Conservation (phyloP, 768 basidiomycete genomes). For the Tulasnella sp. region DNA sequence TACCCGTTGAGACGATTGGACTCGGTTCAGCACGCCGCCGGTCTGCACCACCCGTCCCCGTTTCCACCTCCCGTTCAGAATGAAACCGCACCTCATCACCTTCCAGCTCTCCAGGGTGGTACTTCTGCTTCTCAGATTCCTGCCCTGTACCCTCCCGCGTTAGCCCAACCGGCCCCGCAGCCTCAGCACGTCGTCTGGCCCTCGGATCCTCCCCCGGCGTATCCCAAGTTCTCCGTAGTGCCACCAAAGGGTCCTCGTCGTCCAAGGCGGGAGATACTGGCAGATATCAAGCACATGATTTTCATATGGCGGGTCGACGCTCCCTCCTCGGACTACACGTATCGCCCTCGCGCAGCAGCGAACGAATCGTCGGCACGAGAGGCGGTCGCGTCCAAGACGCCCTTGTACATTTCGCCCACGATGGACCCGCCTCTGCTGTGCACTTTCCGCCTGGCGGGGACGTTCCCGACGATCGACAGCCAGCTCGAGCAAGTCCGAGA, state of each 20-base stretch:
- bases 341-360: background rate
- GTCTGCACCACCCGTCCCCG: background rate
- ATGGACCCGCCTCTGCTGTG: conserved; percentile 4
- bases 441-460: background rate
- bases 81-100: background rate
- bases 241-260: background rate
- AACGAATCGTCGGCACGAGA: too few species aligned
- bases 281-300: conserved; percentile 14
- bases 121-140: background rate
- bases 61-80: background rate
- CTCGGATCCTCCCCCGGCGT: background rate
- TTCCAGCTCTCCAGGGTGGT: too few species aligned
- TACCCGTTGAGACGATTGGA: background rate
- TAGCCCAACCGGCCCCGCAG: background rate
- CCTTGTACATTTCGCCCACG: background rate
- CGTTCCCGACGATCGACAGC: background rate
- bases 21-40: background rate
- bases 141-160: background rate
- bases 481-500: background rate
- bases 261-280: conserved; percentile 3
- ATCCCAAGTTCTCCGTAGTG: background rate
- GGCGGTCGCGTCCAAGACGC: background rate
- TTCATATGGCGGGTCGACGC: conserved; percentile 14
- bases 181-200: background rate
- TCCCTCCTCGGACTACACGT: background rate